A percentile compares a stretch with the other conserved stretches of the same genome.
Evolutionary conservation across 78 protist genomes (phyloP).

Genomic region (Acrasis kona): DNA sequence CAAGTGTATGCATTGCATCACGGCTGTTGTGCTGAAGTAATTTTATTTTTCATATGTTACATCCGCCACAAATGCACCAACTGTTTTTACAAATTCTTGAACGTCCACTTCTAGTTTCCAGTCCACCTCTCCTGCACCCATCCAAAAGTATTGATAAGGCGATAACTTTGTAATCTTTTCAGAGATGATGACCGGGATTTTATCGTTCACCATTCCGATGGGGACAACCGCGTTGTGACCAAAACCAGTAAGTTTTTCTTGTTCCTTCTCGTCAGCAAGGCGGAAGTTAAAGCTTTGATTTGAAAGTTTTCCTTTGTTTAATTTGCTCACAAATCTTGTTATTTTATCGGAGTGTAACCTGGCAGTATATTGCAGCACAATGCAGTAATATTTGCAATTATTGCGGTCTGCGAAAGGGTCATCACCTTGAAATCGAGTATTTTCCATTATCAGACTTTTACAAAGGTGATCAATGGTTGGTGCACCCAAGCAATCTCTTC

Average conservation of each 20-base stretch:
- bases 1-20: too few species aligned
- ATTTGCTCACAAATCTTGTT: background rate
- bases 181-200: background rate
- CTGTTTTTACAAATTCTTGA: background rate
- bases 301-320: background rate
- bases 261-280: background rate
- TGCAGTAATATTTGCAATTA: background rate
- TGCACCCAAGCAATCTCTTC: constrained; percentile 2
- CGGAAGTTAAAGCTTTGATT: background rate
- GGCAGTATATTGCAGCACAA: constrained; percentile 6
- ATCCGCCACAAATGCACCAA: background rate
- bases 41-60: too few species aligned
- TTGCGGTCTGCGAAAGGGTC: background rate
- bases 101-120: background rate
- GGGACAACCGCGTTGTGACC: constrained; percentile 12
- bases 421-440: background rate
- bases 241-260: constrained; percentile 7
- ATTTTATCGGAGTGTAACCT: background rate
- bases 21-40: too few species aligned
- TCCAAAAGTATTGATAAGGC: background rate
- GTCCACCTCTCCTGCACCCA: background rate
- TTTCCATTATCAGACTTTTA: constrained; percentile 19
- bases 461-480: constrained; percentile 5
- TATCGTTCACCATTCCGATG: background rate
- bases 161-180: background rate